Evolutionary conservation across 148 eudicot genomes (phyloP).

Genomic region (Amaranthus cruentus): DNA sequence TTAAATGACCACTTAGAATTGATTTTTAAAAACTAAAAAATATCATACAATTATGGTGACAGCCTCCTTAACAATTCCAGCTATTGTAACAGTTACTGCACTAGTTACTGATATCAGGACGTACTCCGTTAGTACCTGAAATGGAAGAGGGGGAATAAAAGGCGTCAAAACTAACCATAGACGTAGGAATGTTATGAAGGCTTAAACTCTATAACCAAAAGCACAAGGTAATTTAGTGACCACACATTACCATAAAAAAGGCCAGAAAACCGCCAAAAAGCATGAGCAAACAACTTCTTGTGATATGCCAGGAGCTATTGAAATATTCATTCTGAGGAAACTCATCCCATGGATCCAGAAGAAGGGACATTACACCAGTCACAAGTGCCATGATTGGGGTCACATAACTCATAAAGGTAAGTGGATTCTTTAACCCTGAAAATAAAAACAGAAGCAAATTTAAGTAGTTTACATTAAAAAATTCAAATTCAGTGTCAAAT

Average conservation of each 20-base stretch:
- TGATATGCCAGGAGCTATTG: constrained; percentile 63
- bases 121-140: constrained; percentile 88
- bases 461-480: not conserved
- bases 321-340: constrained; percentile 60
- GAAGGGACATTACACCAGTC: constrained; percentile 71
- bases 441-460: constrained; percentile 10
- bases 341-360: constrained; percentile 88
- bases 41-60: constrained; percentile 77
- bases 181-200: not conserved
- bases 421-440: constrained; percentile 89
- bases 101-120: constrained; percentile 92
- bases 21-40: constrained; percentile 9
- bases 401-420: constrained; percentile 89
- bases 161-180: constrained; percentile 1
- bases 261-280: constrained; percentile 95
- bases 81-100: constrained; percentile 96
- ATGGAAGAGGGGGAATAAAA: constrained; percentile 4
- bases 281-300: constrained; percentile 82
- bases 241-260: constrained; percentile 70
- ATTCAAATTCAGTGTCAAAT: no score
- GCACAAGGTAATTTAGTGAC: not conserved
- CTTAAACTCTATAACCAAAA: not conserved
- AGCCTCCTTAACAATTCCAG: constrained; percentile 97
- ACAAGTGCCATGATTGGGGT: constrained; percentile 87
- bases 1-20: not conserved